Base-by-base conservation (phyloP, 805 yeast species). In the Monosporozyma servazzii region DNA sequence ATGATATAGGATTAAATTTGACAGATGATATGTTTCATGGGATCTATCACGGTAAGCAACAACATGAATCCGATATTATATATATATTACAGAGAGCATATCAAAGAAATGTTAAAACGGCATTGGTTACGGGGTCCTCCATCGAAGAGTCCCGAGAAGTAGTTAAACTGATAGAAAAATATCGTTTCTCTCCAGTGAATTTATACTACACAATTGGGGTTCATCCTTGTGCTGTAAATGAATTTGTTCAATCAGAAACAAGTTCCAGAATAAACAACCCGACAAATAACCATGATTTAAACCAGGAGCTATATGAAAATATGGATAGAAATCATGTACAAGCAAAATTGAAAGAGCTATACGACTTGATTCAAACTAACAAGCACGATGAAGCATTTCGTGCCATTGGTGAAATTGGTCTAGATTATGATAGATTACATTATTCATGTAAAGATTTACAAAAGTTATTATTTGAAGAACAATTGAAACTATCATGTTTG, bases 391-490 rank as follows among this genome's bases (percentile, higher is more conserved):
- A 70, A 8, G 59, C 70, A 2, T 84, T 93, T 27, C 78, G 77
- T 59, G 93, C 96, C 1, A 84, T 90, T 70, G 99, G 99, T 13
- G 99, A 93, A 68, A 81, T 93, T 48, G 99, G 99, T 0, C 72
- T 93, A 47, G 99, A 93, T 64, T 91, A 90, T 64, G 99, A 93
- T 67, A 72, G 99, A 53, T 70, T 93, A 48, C 83, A 86, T 58
- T 86, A 80, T 61, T 79, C 96, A 0, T 72, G 86, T 1, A 79
- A 74, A 51, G 82, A 78, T 6, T 77, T 79, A 54, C 99, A 93
- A 65, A 58, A 70, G 39, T 61, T 73, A 25, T 86, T 80, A 68
- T 93, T 93, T 62, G 75, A 74, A 54, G 72, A 73, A 54, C 99
- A 93, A 67, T 73, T 93, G 54, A 83, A 86, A 50, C 65, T 87